Conservation (phyloP, 768 basidiomycete genomes). For the Boletus barrowsii region DNA sequence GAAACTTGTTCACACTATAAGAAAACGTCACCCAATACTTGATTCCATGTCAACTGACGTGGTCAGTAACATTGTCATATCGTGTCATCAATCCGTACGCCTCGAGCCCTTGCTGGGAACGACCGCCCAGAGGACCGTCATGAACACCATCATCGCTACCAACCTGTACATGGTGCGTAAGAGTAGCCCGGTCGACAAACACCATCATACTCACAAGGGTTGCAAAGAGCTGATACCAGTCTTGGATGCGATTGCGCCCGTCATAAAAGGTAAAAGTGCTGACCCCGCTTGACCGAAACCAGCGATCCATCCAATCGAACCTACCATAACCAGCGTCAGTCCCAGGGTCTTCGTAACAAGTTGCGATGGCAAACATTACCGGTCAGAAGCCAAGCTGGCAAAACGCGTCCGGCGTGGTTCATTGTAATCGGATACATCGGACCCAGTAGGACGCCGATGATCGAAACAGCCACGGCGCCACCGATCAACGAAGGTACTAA, state of each 20-base stretch:
- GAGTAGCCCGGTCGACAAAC: not conserved
- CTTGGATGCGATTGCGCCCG: slow-evolving; percentile 61
- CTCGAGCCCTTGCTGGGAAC: slow-evolving; percentile 33
- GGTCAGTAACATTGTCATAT: not conserved
- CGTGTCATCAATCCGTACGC: slow-evolving; percentile 15
- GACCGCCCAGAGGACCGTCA: slow-evolving; percentile 41
- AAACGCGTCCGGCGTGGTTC: slow-evolving; percentile 63
- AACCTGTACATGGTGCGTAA: slow-evolving; percentile 12
- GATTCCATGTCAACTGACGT: not conserved
- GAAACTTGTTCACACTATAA: too few species aligned
- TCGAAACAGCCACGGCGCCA: slow-evolving; percentile 51
- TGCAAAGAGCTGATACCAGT: slow-evolving; percentile 49
- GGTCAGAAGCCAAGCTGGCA: slow-evolving; percentile 68
- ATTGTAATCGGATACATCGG: slow-evolving; percentile 57
- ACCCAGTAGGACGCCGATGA: slow-evolving; percentile 54
- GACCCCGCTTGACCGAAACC: slow-evolving; percentile 70
- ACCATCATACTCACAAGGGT: slow-evolving; percentile 23
- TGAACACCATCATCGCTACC: slow-evolving; percentile 42
- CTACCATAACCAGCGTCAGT: slow-evolving; percentile 21
- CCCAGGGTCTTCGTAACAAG: not conserved
- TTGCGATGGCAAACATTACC: slow-evolving; percentile 23
- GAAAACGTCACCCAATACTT: too few species aligned
- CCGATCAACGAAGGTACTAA: slow-evolving; percentile 50
- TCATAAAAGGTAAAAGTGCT: slow-evolving; percentile 70
- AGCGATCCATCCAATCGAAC: slow-evolving; percentile 66